phyloP scores from a whole-genome alignment of 2,329 filamentous ascomycete genomes.

The Lasiodiplodia theobromae region DNA sequence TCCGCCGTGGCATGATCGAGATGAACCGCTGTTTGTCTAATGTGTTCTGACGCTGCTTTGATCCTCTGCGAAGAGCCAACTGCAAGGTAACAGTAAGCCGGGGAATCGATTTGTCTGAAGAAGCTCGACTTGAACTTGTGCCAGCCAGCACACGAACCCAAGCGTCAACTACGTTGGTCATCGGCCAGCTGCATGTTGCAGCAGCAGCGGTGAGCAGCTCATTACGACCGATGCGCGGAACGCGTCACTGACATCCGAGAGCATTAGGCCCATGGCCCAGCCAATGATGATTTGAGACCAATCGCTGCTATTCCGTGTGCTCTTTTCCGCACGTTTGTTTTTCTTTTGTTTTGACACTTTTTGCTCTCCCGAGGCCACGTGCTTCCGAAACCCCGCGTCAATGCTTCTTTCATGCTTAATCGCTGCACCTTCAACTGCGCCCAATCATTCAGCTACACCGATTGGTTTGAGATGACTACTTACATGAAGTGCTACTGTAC shows the following conservation, averaged over 20 bases:
- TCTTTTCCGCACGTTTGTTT: neutral
- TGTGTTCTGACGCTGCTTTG: neutral
- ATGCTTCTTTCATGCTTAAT: neutral
- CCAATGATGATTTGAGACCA: slow-evolving; percentile 40
- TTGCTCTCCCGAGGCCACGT: neutral
- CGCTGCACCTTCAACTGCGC: neutral
- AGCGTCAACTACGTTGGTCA: neutral
- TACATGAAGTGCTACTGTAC: neutral
- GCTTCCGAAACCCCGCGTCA: neutral
- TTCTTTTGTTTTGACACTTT: neutral
- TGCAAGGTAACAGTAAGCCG: too few species aligned
- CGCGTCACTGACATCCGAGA: neutral
- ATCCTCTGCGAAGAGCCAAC: neutral
- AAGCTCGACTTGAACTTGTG: neutral
- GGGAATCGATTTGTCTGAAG: too few species aligned
- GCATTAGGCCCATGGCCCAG: slow-evolving; percentile 31
- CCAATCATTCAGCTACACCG: neutral
- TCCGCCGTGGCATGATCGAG: neutral
- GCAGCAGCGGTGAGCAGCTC: neutral
- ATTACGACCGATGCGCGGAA: neutral
- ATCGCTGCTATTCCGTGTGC: slow-evolving; percentile 33
- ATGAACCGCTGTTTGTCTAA: neutral
- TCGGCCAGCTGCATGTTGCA: neutral
- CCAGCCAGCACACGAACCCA: neutral
- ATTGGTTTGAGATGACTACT: neutral